Conservation (phyloP, 139 green algal genomes). For the Raphidocelis subcapitata region DNA sequence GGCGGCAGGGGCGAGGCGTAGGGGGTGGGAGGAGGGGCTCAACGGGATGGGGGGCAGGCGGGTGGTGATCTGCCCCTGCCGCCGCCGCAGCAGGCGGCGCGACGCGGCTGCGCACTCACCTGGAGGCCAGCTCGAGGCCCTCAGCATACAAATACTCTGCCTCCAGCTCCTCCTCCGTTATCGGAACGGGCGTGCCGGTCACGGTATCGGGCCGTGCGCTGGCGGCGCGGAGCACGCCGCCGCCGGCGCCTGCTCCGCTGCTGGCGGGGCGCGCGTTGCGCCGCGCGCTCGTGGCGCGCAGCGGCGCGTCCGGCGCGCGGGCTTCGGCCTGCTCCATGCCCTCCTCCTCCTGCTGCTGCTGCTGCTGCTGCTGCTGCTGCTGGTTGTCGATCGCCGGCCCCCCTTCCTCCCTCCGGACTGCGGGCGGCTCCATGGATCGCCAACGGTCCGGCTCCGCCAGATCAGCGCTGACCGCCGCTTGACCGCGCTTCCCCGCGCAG, state of each 20-base stretch:
- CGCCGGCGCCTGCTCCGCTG: too few relatives aligned
- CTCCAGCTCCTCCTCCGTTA: too few relatives aligned
- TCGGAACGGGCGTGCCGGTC: background rate
- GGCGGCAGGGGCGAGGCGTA: background rate
- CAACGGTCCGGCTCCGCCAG: background rate
- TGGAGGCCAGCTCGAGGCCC: too few relatives aligned
- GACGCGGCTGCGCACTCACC: conserved; percentile 1
- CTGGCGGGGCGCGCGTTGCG: background rate
- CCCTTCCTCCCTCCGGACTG: background rate
- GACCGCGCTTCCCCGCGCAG: background rate
- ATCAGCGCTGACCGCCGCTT: background rate
- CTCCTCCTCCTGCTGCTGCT: background rate
- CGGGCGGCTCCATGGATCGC: too few relatives aligned
- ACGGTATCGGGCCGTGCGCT: background rate
- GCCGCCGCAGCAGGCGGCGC: background rate
- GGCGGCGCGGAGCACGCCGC: too few relatives aligned
- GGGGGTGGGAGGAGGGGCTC: background rate
- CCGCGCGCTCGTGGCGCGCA: too few relatives aligned
- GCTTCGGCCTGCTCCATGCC: background rate
- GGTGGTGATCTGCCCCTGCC: background rate
- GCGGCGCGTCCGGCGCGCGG: background rate
- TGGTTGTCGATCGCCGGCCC: background rate
- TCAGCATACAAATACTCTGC: too few relatives aligned
- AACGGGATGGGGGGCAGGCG: background rate
- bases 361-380: too few relatives aligned